Percentiles rank a stretch among this genome's conserved stretches.
Evolutionary conservation across 2,329 filamentous ascomycete genomes (phyloP).

Genomic region (Diaporthe sp.): DNA sequence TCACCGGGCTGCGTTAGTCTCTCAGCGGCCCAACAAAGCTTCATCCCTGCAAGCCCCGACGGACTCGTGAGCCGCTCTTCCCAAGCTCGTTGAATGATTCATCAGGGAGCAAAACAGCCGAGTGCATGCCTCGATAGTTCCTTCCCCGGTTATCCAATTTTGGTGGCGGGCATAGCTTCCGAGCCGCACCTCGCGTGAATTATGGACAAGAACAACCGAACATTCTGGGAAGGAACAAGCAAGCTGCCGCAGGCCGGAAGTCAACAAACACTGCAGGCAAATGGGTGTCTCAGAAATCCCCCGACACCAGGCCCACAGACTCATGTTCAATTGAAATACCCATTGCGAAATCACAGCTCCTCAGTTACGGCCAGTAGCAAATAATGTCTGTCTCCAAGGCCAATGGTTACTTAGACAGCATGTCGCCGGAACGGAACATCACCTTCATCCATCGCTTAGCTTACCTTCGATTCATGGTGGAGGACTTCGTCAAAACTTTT

Average conservation of each 20-base stretch:
- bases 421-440: not conserved
- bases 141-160: not conserved
- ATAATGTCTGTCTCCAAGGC: not conserved
- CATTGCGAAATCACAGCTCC: no score
- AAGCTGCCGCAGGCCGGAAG: not conserved
- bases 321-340: not conserved
- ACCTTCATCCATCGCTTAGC: not conserved
- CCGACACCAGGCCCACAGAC: no score
- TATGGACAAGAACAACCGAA: not conserved
- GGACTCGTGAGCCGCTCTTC: not conserved
- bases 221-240: no score
- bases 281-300: not conserved
- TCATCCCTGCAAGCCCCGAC: conserved; percentile 25
- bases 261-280: not conserved
- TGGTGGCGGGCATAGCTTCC: conserved; percentile 6
- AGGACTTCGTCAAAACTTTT: conserved; percentile 37
- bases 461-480: conserved; percentile 1
- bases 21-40: not conserved
- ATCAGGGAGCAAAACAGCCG: conserved; percentile 13
- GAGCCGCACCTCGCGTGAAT: conserved; percentile 1
- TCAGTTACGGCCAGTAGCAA: not conserved
- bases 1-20: conserved; percentile 1
- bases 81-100: conserved; percentile 16
- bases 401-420: not conserved
- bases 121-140: not conserved